Conservation (phyloP, 1,139 yeast genomes). For the Diutina catenulata region DNA sequence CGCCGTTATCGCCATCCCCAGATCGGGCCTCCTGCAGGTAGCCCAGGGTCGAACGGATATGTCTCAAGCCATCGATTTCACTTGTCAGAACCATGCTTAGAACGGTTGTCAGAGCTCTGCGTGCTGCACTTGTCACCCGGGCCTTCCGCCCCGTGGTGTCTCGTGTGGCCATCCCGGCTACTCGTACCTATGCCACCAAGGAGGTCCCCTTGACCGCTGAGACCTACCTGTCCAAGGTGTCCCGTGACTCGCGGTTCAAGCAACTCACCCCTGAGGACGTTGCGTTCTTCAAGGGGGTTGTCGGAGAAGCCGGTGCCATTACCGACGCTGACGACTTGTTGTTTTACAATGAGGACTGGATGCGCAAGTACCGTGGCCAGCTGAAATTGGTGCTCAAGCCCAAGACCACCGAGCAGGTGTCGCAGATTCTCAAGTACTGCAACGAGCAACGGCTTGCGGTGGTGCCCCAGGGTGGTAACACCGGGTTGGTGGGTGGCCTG, state of each 20-base stretch:
- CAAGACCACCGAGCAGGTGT: slow-evolving; percentile 67
- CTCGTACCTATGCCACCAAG: slow-evolving; percentile 11
- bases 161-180: too few species aligned
- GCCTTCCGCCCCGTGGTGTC: too few species aligned
- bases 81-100: too few species aligned
- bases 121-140: too few species aligned
- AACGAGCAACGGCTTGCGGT: slow-evolving; percentile 69
- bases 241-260: slow-evolving; percentile 33
- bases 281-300: slow-evolving; percentile 45
- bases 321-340: slow-evolving; percentile 53
- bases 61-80: too few species aligned
- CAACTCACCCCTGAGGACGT: slow-evolving; percentile 46
- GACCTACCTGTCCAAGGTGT: slow-evolving; percentile 42
- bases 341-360: slow-evolving; percentile 86
- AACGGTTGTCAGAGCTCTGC: too few species aligned
- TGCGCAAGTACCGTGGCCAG: slow-evolving; percentile 88
- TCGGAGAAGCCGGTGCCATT: slow-evolving; percentile 37
- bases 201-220: slow-evolving; percentile 51
- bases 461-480: slow-evolving; percentile 96
- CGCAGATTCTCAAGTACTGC: slow-evolving; percentile 70
- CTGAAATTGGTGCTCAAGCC: slow-evolving; percentile 78
- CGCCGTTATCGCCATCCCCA: too few species aligned
- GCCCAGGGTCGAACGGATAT: too few species aligned
- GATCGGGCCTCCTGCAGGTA: too few species aligned
- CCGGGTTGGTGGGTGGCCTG: slow-evolving; percentile 94